Conservation (phyloP, 306 rosid genomes). For the Boehmeria nivea region DNA sequence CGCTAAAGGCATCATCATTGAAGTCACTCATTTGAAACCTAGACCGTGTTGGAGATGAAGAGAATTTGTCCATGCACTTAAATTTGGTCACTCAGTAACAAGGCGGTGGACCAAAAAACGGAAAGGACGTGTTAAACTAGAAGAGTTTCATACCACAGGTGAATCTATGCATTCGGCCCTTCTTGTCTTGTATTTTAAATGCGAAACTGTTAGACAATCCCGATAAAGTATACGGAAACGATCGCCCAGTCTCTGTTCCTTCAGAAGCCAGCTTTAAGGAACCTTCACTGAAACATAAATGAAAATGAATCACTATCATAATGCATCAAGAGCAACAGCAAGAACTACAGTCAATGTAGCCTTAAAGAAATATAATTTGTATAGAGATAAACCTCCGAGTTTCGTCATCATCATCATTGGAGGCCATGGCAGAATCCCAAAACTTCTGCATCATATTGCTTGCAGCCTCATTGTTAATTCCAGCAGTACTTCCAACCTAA, state of each 20-base stretch:
- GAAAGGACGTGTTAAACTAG: no score
- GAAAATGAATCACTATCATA: conserved; percentile 21
- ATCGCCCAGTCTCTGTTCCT: conserved; percentile 60
- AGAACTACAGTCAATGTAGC: conserved; percentile 14
- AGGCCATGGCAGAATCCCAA: conserved; percentile 97
- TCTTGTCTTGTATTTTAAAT: conserved; percentile 72
- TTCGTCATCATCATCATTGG: conserved; percentile 70
- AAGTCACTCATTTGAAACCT: no score
- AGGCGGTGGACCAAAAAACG: no score
- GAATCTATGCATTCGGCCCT: conserved; percentile 80
- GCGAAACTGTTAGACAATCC: conserved; percentile 42
- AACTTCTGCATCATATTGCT: conserved; percentile 79
- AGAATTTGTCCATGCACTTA: no score
- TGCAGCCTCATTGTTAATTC: conserved; percentile 58
- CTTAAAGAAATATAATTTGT: conserved; percentile 1
- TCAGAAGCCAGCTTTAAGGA: conserved; percentile 75
- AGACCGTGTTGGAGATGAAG: no score
- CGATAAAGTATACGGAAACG: conserved; percentile 29
- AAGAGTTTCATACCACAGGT: conserved; percentile 54
- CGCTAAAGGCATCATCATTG: no score
- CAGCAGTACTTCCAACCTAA: conserved; percentile 69
- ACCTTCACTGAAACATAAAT: conserved; percentile 49
- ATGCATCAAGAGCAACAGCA: background rate
- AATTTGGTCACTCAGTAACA: no score
- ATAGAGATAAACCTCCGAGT: conserved; percentile 47